Conservation (phyloP, 2,329 filamentous ascomycete genomes). For the Fusarium subglutinans region DNA sequence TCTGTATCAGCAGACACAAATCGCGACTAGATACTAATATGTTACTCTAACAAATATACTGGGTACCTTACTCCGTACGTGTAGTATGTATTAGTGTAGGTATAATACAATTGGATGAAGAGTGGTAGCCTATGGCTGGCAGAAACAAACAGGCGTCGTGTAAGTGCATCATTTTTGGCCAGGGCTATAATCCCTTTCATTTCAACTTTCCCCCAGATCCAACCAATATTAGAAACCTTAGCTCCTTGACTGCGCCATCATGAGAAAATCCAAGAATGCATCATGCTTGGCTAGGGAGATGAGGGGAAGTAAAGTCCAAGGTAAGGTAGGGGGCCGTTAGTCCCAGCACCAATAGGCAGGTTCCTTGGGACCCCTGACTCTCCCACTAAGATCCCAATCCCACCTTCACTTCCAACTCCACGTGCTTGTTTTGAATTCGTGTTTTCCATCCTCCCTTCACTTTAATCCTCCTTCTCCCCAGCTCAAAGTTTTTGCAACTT, state of each 20-base stretch:
- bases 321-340: conserved; percentile 7
- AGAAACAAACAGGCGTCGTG: neutral
- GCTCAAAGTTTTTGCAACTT: conserved; percentile 1
- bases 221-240: conserved; percentile 15
- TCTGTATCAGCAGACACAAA: neutral
- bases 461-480: conserved; percentile 9
- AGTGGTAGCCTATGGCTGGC: neutral
- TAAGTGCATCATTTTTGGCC: conserved; percentile 26
- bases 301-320: conserved; percentile 6
- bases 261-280: conserved; percentile 2
- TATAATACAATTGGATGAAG: neutral
- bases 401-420: conserved; percentile 38
- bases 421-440: conserved; percentile 43
- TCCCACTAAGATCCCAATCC: conserved; percentile 22
- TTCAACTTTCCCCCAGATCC: conserved; percentile 20
- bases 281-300: conserved; percentile 15
- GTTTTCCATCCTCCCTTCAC: conserved; percentile 33
- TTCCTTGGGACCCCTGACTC: conserved; percentile 29
- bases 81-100: neutral
- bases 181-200: conserved; percentile 40
- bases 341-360: conserved; percentile 22
- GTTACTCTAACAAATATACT: neutral
- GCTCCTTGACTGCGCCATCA: conserved; percentile 24
- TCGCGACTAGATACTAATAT: neutral
- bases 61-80: too few species aligned